phyloP scores from a whole-genome alignment of 2,329 filamentous ascomycete species.

The Pseudogymnoascus sp. region DNA sequence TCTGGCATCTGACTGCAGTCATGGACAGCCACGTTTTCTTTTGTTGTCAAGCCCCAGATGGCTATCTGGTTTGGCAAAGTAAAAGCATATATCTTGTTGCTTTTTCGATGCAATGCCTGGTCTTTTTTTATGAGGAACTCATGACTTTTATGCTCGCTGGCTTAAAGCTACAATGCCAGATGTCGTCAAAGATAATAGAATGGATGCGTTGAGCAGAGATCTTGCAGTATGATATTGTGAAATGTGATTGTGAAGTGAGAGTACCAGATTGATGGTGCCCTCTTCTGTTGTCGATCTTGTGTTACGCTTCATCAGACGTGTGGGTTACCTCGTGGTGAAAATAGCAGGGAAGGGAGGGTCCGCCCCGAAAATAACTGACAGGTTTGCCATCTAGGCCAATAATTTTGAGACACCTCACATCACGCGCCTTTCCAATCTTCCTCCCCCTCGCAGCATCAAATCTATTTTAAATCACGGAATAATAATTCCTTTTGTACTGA shows the following conservation, averaged over 20 bases:
- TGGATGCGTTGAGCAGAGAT: constrained; percentile 7
- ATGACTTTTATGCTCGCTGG: constrained; percentile 11
- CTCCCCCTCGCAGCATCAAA: background rate
- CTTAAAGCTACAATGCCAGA: constrained; percentile 11
- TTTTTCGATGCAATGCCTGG: constrained; percentile 4
- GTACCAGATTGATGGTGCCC: background rate
- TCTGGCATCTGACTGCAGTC: constrained; percentile 10
- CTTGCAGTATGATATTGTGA: background rate
- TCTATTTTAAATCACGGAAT: background rate
- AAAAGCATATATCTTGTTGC: constrained; percentile 7
- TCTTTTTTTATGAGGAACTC: constrained; percentile 1
- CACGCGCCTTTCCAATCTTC: background rate
- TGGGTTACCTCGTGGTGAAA: constrained; percentile 1
- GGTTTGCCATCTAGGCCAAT: background rate
- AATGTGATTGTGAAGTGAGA: background rate
- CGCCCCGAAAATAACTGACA: constrained; percentile 1
- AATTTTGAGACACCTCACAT: background rate
- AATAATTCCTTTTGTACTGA: no score
- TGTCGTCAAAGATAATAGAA: constrained; percentile 10
- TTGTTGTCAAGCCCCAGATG: constrained; percentile 3
- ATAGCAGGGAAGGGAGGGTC: background rate
- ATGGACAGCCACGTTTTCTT: constrained; percentile 7
- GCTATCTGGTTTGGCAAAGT: constrained; percentile 10
- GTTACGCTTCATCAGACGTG: background rate
- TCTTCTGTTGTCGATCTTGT: background rate